Evolutionary conservation across 1,284 basidiomycete species (phyloP), one percentile per base, ranked within the genome.

Genomic region (Austroboletus novae-zelandiae): DNA sequence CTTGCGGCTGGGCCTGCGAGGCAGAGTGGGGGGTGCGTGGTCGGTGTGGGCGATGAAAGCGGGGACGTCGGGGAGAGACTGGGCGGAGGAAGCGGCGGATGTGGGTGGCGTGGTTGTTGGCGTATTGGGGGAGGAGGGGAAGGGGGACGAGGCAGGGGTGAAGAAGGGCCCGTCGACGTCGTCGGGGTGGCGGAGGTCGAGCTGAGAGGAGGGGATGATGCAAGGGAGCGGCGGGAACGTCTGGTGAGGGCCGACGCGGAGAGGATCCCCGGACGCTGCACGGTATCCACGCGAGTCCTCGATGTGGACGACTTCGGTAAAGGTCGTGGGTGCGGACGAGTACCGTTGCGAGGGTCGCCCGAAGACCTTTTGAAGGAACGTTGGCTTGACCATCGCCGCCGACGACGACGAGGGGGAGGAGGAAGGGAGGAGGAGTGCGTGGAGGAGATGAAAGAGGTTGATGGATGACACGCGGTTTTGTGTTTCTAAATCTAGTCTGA

Each of bases 131-230:
- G 51, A 44, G 15, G 65, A 54, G 36, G 40, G 47, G 40, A 54
- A 48, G 36, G 62, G 54, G 15, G 53, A 46, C 9, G 62, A 56
- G n/a, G 51, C 40, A 13, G 70, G 70, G 6, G 69, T 70, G 54
- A 65, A 72, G 45, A 69, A 70, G 34, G 48, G 60, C 23, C 70
- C 70, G 52, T 56, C 58, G 14, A 49, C 23, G 42, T 58, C 56
- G 45, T 57, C 53, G n/a, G 48, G n/a, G 40, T 13, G 52, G 39
- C 47, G 61, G 57, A 56, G 20, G 51, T 53, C 45, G 45, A 59
- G 62, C 62, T 60, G 43, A 5, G 34, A 20, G 14, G 10, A 45
- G 6, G 40, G 15, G 39, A 43, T 40, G 51, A 47, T 67, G 20
- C 55, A 51, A 17, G 35, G 29, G 25, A 30, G 43, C 11, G 43